A percentile compares a stretch with the other conserved stretches of the same genome.
Conservation (phyloP, 805 yeast genomes). For the Cyberlindnera veronae region DNA sequence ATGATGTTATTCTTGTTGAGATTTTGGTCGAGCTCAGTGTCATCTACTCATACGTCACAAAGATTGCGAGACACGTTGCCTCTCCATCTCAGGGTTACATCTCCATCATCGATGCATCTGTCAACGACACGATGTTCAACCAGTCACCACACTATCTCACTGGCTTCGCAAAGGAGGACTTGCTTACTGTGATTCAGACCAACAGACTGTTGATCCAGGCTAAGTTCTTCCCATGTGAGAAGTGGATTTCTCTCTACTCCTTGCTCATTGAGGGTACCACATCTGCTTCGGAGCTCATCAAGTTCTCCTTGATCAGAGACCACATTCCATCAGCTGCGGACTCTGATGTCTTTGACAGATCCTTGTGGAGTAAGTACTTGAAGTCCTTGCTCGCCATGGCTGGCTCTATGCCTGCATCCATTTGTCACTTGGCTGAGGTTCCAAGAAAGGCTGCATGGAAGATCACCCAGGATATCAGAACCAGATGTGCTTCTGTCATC, state of each 20-base stretch:
- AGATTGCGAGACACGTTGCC: conserved; percentile 41
- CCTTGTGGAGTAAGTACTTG: conserved; percentile 67
- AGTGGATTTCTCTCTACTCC: conserved; percentile 71
- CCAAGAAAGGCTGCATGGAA: conserved; percentile 68
- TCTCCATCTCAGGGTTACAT: conserved; percentile 17
- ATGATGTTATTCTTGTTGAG: conserved; percentile 68
- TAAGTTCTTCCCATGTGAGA: conserved; percentile 59
- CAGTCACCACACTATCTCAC: conserved; percentile 39
- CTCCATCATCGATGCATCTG: conserved; percentile 36
- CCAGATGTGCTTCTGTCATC: conserved; percentile 51
- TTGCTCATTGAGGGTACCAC: conserved; percentile 53
- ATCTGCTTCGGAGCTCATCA: conserved; percentile 49
- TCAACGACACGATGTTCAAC: conserved; percentile 38
- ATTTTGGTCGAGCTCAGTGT: conserved; percentile 65
- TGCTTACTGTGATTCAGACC: conserved; percentile 41
- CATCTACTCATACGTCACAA: conserved; percentile 53
- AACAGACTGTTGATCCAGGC: conserved; percentile 50
- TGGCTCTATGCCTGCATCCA: conserved; percentile 62
- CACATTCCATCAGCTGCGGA: conserved; percentile 49
- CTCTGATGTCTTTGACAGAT: conserved; percentile 52
- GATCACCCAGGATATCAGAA: conserved; percentile 62
- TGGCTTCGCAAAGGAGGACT: conserved; percentile 39
- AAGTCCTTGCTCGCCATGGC: conserved; percentile 55
- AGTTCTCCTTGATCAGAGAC: conserved; percentile 44
- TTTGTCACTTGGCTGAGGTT: conserved; percentile 66